Evolutionary conservation across 202 grass and related monocot genomes (phyloP).

Genomic region (Cymbopogon flexuosus): DNA sequence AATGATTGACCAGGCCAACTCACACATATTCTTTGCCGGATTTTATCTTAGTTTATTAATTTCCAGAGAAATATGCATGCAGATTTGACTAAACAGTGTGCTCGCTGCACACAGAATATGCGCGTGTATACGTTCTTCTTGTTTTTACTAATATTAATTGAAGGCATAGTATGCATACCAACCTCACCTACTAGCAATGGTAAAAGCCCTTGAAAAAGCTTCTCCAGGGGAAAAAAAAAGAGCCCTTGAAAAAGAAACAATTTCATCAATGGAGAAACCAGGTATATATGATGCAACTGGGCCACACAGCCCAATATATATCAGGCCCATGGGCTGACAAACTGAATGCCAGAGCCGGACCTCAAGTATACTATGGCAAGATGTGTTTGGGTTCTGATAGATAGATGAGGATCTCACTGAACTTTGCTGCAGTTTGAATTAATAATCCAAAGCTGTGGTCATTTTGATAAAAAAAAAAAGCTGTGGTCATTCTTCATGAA

Average conservation of each 20-base stretch:
- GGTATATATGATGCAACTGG: neutral
- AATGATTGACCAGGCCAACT: neutral
- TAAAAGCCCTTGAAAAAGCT: neutral
- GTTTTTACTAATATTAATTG: neutral
- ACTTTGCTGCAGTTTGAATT: too few relatives aligned
- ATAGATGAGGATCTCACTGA: too few relatives aligned
- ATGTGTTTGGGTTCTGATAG: too few relatives aligned
- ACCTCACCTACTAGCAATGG: neutral
- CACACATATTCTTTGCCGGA: neutral
- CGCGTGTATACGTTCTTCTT: too few relatives aligned
- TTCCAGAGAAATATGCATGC: neutral
- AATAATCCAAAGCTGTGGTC: too few relatives aligned
- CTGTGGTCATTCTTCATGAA: too few relatives aligned
- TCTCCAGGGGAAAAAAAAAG: too few relatives aligned
- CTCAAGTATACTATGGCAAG: too few relatives aligned
- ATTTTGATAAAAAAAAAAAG: too few relatives aligned
- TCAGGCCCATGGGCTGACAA: too few relatives aligned
- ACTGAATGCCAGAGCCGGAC: too few relatives aligned
- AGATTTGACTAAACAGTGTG: neutral
- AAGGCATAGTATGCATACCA: neutral
- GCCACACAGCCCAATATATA: too few relatives aligned
- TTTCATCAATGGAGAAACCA: neutral
- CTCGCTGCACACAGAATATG: neutral
- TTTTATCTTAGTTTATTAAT: neutral
- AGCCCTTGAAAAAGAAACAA: neutral